Evolutionary conservation across 306 rosid genomes (phyloP).

Genomic region (Medicago ruthenica): DNA sequence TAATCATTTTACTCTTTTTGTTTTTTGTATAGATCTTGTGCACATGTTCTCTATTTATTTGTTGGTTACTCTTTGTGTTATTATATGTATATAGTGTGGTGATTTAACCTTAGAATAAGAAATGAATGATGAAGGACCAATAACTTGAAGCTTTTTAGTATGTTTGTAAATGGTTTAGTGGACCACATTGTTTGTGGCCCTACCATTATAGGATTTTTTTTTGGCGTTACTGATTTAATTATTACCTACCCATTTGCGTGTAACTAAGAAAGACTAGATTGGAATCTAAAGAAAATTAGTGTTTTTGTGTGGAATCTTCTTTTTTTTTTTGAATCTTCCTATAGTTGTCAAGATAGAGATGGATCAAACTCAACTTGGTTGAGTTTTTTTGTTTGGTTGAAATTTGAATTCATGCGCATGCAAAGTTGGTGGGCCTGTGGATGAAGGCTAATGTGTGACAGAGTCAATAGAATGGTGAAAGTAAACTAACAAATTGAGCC

Average conservation of each 20-base stretch:
- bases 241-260: slow-evolving; percentile 13
- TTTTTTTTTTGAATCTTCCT: slow-evolving; percentile 12
- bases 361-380: slow-evolving; percentile 13
- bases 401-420: slow-evolving; percentile 2
- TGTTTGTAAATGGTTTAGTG: slow-evolving; percentile 32
- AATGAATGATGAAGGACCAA: slow-evolving; percentile 26
- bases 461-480: slow-evolving; percentile 23
- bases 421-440: slow-evolving; percentile 36
- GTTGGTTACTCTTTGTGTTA: slow-evolving; percentile 9
- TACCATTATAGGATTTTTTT: slow-evolving; percentile 34
- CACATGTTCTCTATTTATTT: slow-evolving; percentile 16
- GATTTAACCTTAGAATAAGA: slow-evolving; percentile 12
- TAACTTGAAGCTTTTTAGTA: slow-evolving; percentile 20
- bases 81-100: not conserved
- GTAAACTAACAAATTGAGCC: slow-evolving; percentile 34
- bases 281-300: slow-evolving; percentile 18
- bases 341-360: slow-evolving; percentile 8
- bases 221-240: not conserved
- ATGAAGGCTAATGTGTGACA: slow-evolving; percentile 12
- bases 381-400: not conserved
- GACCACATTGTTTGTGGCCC: slow-evolving; percentile 43
- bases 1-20: not conserved
- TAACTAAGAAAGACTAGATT: slow-evolving; percentile 14
- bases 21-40: not conserved
- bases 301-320: not conserved